Evolutionary conservation across 23 red algal species (phyloP), one percentile per base, ranked within the genome.

Genomic region (Chondrus crispus): DNA sequence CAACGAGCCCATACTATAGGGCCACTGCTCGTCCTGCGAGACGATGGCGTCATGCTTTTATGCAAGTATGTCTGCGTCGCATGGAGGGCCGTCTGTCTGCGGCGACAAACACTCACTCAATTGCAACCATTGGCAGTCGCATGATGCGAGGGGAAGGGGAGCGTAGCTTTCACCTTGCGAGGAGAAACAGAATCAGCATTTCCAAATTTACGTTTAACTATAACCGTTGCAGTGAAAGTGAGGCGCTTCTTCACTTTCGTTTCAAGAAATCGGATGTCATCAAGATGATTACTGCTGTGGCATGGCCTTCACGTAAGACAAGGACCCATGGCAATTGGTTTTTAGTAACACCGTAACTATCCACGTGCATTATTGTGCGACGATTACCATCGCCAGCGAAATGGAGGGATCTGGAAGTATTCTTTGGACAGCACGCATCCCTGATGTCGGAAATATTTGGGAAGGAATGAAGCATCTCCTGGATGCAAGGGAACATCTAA

Each of bases 371-470:
- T 5, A 60, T 60, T n/a, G 0, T 58, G 55, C 1, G 45, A 1
- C 22, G 77, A 13, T 47, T 60, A n/a, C 44, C 1, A 14, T 53
- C 40, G 8, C 43, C 77, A 8, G 49, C 77, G 7, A 22, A 24
- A 32, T 80, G 1, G 1, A 16, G 44, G 16, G 74, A 82, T 60
- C 40, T 82, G 7, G 77, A 82, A 29, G n/a, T 1, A 33, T 37
- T 82, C 9, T 58, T 82, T 57, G 77, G 45, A 16, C 51, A 82
- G 0, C 45, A 60, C 49, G 24, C 46, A 8, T 52, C 77, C 11
- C 46, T 24, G 26, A 41, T 82, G 18, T 57, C 77, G 10, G 77
- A 82, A 44, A 60, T 82, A 20, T 82, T 82, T 58, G 77, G 77
- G 77, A 82, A 51, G 77, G 1, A 57, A 10, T 82, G 8, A 47